Percentiles rank a stretch among this genome's conserved stretches.
Conservation (phyloP, 2,329 filamentous ascomycete species). For the Colletotrichum liriopes region DNA sequence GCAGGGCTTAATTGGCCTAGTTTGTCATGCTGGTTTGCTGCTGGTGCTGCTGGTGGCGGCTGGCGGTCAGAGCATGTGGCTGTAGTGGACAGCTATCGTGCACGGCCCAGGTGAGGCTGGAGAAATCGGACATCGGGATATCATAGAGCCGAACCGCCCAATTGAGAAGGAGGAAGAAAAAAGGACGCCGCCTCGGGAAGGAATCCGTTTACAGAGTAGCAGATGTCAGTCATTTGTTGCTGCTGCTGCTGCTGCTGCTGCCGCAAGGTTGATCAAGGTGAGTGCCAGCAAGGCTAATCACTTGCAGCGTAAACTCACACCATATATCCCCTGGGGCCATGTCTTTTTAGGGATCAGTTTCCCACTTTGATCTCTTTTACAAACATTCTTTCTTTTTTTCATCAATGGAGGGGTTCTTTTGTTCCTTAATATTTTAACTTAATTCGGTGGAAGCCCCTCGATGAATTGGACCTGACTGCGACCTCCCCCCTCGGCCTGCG, state of each 20-base stretch:
- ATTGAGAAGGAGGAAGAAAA: neutral
- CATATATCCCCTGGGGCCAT: neutral
- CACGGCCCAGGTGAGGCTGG: slow-evolving; percentile 22
- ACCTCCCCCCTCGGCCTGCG: neutral
- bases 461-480: neutral
- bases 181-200: neutral
- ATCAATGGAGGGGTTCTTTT: too few species aligned
- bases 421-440: too few species aligned
- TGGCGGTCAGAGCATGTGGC: slow-evolving; percentile 3
- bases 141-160: neutral
- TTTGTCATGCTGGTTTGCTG: neutral
- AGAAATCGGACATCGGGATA: neutral
- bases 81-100: neutral
- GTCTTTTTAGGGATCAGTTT: too few species aligned
- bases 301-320: neutral
- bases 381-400: neutral
- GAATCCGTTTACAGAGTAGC: too few species aligned
- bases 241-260: too few species aligned
- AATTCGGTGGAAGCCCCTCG: neutral
- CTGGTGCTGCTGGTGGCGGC: slow-evolving; percentile 1
- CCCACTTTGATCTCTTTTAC: neutral
- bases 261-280: neutral
- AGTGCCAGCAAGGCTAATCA: neutral
- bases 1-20: slow-evolving; percentile 25
- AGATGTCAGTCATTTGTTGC: too few species aligned